A percentile compares a stretch with the other conserved stretches of the same genome.
Conservation (phyloP, 805 yeast genomes). For the Myxozyma lipomycoides region DNA sequence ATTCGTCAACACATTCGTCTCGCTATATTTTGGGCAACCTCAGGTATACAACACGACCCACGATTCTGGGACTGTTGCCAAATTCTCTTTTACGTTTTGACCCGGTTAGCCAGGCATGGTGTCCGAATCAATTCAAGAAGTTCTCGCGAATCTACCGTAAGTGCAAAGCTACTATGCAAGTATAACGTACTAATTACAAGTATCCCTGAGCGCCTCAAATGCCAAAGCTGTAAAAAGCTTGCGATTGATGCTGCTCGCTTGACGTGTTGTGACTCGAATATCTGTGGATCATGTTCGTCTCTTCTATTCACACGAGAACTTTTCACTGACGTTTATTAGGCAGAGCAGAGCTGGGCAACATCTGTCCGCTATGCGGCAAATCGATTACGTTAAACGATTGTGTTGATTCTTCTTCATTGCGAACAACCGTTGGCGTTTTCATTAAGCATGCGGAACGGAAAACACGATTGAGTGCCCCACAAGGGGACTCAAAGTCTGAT, state of each 20-base stretch:
- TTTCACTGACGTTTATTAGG: slow-evolving; percentile 3
- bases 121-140: no score
- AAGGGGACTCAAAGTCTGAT: not conserved
- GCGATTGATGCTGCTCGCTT: slow-evolving; percentile 22
- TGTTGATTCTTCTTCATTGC: slow-evolving; percentile 13
- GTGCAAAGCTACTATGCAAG: no score
- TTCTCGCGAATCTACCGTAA: no score
- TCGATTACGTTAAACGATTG: slow-evolving; percentile 9
- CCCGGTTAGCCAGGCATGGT: no score
- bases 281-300: slow-evolving; percentile 22
- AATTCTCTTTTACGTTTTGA: no score
- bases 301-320: not conserved
- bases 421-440: slow-evolving; percentile 24
- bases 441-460: slow-evolving; percentile 25
- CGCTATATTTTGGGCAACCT: no score
- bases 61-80: no score
- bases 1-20: no score
- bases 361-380: slow-evolving; percentile 20
- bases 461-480: slow-evolving; percentile 7
- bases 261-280: slow-evolving; percentile 21
- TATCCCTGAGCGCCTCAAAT: slow-evolving; percentile 24
- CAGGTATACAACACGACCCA: no score
- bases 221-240: slow-evolving; percentile 18
- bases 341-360: slow-evolving; percentile 4
- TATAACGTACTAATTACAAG: no score